phyloP scores from a whole-genome alignment of 345 rosid species.

The Eucalyptus brandiana region DNA sequence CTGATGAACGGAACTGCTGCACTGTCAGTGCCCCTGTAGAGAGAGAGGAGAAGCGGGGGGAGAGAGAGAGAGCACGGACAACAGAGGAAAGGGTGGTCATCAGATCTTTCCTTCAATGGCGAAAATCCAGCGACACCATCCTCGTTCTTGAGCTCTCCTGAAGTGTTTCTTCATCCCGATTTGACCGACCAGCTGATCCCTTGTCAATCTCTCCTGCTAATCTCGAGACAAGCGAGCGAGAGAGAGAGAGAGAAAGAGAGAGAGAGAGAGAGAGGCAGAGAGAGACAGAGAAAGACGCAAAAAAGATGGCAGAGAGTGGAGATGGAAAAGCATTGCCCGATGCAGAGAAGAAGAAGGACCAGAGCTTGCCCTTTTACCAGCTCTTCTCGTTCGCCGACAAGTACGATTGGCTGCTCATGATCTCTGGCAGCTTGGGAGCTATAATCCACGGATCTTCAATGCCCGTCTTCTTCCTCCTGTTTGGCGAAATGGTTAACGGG shows the following conservation, averaged over 20 bases:
- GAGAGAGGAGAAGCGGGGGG: not conserved
- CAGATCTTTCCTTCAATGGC: not conserved
- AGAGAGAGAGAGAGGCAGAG: not conserved
- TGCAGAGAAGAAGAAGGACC: constrained; percentile 94
- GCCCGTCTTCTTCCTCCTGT: constrained; percentile 94
- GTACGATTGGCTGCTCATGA: constrained; percentile 73
- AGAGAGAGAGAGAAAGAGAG: not conserved
- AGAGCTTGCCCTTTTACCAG: constrained; percentile 81
- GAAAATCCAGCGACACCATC: not conserved
- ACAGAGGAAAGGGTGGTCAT: not conserved
- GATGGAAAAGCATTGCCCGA: constrained; percentile 64
- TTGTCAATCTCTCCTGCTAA: not conserved
- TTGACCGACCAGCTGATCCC: not conserved
- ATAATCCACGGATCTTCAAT: constrained; percentile 90
- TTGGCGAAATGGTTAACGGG: constrained; percentile 98
- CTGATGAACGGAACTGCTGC: not conserved
- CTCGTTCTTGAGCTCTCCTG: not conserved
- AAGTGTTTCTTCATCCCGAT: not conserved
- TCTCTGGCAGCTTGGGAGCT: constrained; percentile 77
- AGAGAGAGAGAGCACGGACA: not conserved
- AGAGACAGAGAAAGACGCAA: not conserved
- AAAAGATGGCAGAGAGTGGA: constrained; percentile 1
- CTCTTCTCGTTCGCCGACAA: constrained; percentile 96
- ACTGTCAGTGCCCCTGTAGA: not conserved
- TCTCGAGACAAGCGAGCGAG: not conserved